phyloP scores from a whole-genome alignment of 805 yeast genomes.

The Yamadazyma sp. region DNA sequence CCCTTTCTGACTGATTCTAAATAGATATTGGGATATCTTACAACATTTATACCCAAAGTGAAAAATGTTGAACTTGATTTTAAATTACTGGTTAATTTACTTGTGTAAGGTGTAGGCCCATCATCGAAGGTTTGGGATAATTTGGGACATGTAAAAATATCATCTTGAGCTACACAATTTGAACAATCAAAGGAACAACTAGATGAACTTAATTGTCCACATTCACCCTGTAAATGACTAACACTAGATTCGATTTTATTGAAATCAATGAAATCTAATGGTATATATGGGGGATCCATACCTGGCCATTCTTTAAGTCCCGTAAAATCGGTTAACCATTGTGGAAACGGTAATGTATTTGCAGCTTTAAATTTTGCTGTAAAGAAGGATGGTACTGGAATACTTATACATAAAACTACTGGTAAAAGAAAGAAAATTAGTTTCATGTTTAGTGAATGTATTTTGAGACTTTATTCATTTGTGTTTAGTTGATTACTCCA shows the following conservation, averaged over 20 bases:
- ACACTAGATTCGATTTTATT: slow-evolving; percentile 44
- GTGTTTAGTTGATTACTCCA: no score
- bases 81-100: slow-evolving; percentile 53
- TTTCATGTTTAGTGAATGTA: no score
- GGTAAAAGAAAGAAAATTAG: no score
- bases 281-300: slow-evolving; percentile 81
- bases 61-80: slow-evolving; percentile 69
- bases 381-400: no score
- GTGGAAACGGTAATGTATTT: slow-evolving; percentile 70
- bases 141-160: slow-evolving; percentile 67
- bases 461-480: no score
- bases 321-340: slow-evolving; percentile 75
- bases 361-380: no score
- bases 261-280: slow-evolving; percentile 68
- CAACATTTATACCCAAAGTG: slow-evolving; percentile 78
- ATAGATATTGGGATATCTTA: slow-evolving; percentile 73
- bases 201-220: slow-evolving; percentile 24
- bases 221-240: slow-evolving; percentile 54
- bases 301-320: slow-evolving; percentile 84
- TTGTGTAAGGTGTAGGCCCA: slow-evolving; percentile 81
- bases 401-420: no score
- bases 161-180: slow-evolving; percentile 74
- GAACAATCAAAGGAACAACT: slow-evolving; percentile 83
- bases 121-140: slow-evolving; percentile 92
- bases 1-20: slow-evolving; percentile 53